Evolutionary conservation across 768 basidiomycete genomes (phyloP).

Genomic region (Hygrophorus pudorinus): DNA sequence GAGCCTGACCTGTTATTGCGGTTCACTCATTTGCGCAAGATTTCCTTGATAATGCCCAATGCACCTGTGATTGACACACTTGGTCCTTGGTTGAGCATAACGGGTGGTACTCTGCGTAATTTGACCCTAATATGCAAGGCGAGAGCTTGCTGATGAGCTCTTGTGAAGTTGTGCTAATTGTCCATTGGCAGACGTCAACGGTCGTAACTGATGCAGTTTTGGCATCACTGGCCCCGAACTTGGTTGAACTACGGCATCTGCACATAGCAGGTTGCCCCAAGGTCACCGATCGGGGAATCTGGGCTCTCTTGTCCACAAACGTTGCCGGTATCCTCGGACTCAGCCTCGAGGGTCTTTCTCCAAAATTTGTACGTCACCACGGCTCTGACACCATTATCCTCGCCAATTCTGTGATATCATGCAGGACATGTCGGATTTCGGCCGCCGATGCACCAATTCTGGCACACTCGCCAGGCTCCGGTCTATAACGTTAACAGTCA

Average conservation of each 20-base stretch:
- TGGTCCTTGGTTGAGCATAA: slow-evolving; percentile 37
- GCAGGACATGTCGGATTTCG: slow-evolving; percentile 47
- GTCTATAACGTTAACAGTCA: slow-evolving; percentile 50
- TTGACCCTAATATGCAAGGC: slow-evolving; percentile 69
- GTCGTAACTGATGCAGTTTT: slow-evolving; percentile 51
- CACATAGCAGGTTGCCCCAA: slow-evolving; percentile 59
- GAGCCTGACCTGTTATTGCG: slow-evolving; percentile 37
- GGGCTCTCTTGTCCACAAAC: slow-evolving; percentile 36
- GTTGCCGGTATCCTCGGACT: slow-evolving; percentile 39
- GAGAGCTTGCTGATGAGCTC: slow-evolving; percentile 7
- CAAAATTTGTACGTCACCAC: slow-evolving; percentile 38
- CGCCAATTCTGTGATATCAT: slow-evolving; percentile 1
- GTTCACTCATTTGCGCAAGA: slow-evolving; percentile 42
- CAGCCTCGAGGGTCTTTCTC: slow-evolving; percentile 53
- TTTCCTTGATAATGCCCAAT: slow-evolving; percentile 73
- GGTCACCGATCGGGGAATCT: slow-evolving; percentile 54
- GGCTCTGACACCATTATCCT: not conserved
- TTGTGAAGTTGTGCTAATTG: not conserved
- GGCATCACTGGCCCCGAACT: slow-evolving; percentile 34
- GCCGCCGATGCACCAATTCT: slow-evolving; percentile 23
- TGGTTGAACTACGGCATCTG: slow-evolving; percentile 44
- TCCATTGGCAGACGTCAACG: slow-evolving; percentile 35
- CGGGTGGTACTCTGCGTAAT: slow-evolving; percentile 36
- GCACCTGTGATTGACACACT: slow-evolving; percentile 38
- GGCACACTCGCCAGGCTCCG: slow-evolving; percentile 32